Evolutionary conservation across 345 rosid species (phyloP).

Genomic region (Mallotus nudiflorus): DNA sequence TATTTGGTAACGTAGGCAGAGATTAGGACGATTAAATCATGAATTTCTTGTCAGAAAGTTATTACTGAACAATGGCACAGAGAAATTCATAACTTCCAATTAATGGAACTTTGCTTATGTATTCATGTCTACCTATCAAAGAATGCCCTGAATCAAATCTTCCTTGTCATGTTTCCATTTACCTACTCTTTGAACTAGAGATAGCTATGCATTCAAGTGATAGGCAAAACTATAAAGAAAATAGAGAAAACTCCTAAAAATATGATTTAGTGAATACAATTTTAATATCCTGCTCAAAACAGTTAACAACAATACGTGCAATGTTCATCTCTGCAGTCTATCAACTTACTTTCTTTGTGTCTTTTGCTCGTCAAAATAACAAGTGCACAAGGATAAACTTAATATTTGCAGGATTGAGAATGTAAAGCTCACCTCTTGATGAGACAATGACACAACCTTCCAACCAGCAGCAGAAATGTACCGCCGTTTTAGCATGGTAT

Average conservation of each 20-base stretch:
- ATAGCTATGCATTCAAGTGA: background rate
- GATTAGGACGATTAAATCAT: background rate
- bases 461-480: slow-evolving; percentile 85
- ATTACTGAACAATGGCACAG: background rate
- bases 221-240: background rate
- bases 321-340: background rate
- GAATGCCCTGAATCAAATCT: background rate
- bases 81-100: too few species aligned
- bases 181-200: background rate
- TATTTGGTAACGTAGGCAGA: background rate
- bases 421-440: slow-evolving; percentile 63
- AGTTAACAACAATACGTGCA: background rate
- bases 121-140: background rate
- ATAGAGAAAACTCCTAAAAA: background rate
- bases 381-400: background rate
- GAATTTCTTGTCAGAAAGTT: background rate
- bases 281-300: background rate
- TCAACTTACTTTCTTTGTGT: background rate
- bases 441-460: slow-evolving; percentile 71
- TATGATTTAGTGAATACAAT: background rate
- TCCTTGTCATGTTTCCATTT: background rate
- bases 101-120: background rate
- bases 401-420: slow-evolving; percentile 9
- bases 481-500: slow-evolving; percentile 74
- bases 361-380: background rate